Base-by-base conservation (phyloP, 768 basidiomycete species). In the Boletus vinaceobasis region DNA sequence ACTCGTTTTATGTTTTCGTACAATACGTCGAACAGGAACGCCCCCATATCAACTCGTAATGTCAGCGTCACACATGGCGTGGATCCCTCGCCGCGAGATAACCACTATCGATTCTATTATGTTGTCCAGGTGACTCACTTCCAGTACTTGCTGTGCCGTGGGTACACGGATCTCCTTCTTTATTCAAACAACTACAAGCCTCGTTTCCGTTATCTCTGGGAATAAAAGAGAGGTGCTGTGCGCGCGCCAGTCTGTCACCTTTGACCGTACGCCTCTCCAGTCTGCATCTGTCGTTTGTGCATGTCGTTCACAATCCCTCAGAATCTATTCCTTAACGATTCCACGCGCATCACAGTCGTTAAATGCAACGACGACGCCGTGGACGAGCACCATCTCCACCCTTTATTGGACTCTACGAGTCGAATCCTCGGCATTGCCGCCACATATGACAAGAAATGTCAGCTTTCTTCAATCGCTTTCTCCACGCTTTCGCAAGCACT, bases 381-480 rank as follows among this genome's bases (percentile, higher is more conserved):
- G 23, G 57, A 26, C n/a, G 29, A 48, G 11, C 46, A 29, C 8
- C 46, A 67, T 13, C 40, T 78, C 26, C 55, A 61, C 9, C 52
- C 52, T 1, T 72, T 82, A 19, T 40, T 74, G 35, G 51, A 64
- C 19, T 60, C 71, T 0, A 48, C 67, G 15, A 17, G 43, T 10
- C 51, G 62, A 21, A 38, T 58, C 26, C 55, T 79, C 29, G 81
- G 81, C 5, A 53, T 83, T 5, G 73, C 81, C 8, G 75, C 79
- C 0, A 65, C 68, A 0, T 80, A 77, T 55, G 73, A 70, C 4
- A 10, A 68, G 0, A 65, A 68, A 7, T 72, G 73, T 33, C 56
- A 60, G 9, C 59, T 83, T 11, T 68, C 65, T 0, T 60, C 63
- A 1, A 60, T 82, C 2, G 77, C 78, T 0, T 68, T 83, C 37